Percentiles rank a stretch among this genome's conserved stretches.
Conservation (phyloP, 2,329 filamentous ascomycete genomes). For the Fusarium sambucinum region DNA sequence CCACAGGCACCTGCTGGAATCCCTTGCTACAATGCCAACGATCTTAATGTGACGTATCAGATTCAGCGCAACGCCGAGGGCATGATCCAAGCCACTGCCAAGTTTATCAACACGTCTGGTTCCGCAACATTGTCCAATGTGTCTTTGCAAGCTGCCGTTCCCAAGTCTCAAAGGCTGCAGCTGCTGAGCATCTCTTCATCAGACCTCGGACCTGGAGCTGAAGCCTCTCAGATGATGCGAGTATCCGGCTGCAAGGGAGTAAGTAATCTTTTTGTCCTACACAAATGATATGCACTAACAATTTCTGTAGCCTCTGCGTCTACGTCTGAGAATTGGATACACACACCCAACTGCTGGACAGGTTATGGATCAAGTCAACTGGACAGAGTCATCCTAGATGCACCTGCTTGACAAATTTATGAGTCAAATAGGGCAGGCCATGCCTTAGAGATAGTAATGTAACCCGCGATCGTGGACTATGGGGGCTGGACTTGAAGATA, state of each 20-base stretch:
- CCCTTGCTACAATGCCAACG: conserved; percentile 87
- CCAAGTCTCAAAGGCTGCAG: conserved; percentile 95
- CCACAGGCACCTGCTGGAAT: conserved; percentile 66
- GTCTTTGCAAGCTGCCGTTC: conserved; percentile 92
- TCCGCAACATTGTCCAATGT: conserved; percentile 77
- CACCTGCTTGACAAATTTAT: conserved; percentile 1
- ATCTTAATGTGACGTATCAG: conserved; percentile 82
- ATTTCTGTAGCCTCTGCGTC: conserved; percentile 75
- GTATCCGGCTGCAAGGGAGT: conserved; percentile 88
- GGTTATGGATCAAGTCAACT: conserved; percentile 94
- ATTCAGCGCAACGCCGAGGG: conserved; percentile 85
- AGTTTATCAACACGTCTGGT: conserved; percentile 82
- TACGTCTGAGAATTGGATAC: conserved; percentile 88
- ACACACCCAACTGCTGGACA: conserved; percentile 75
- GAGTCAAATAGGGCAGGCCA: conserved; percentile 7
- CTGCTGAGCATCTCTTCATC: conserved; percentile 88
- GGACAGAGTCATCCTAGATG: conserved; percentile 75
- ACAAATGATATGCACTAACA: conserved; percentile 6
- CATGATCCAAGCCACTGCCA: conserved; percentile 82
- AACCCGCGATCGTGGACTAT: conserved; percentile 30
- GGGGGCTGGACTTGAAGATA: conserved; percentile 40
- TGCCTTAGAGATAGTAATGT: conserved; percentile 38
- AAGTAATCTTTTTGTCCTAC: conserved; percentile 62
- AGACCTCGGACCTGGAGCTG: conserved; percentile 80
- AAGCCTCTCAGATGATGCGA: conserved; percentile 92